These are phyloP conservation scores for Lactarius trivialis DNA, from an alignment of 768 basidiomycete genomes.

Conservation along the genomic window DNA sequence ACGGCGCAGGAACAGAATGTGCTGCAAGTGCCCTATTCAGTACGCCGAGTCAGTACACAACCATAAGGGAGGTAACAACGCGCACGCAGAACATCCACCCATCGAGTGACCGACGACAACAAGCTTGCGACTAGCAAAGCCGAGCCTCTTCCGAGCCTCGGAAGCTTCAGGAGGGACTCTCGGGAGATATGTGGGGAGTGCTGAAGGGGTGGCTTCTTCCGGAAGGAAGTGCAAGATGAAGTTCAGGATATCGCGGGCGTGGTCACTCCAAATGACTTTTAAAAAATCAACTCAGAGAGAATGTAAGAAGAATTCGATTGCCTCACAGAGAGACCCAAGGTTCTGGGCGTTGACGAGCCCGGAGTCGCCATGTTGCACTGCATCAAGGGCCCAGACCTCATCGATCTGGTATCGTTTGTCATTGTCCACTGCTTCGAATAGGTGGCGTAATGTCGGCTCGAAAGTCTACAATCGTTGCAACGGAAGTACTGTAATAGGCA, in stretches of 20 bases:
- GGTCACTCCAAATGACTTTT: slow-evolving; percentile 72
- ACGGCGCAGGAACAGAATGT: slow-evolving; percentile 54
- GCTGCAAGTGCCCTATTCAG: slow-evolving; percentile 59
- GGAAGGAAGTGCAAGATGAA: slow-evolving; percentile 70
- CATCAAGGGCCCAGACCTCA: slow-evolving; percentile 79
- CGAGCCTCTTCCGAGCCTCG: slow-evolving; percentile 36
- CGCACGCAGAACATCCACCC: slow-evolving; percentile 73
- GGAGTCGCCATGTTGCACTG: slow-evolving; percentile 82
- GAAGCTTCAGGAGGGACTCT: slow-evolving; percentile 42
- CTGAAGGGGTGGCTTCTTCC: slow-evolving; percentile 26
- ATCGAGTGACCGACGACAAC: slow-evolving; percentile 79
- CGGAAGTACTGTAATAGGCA: background rate
- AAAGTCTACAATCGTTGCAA: slow-evolving; percentile 49
- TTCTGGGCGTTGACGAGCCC: slow-evolving; percentile 56
- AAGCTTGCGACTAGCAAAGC: slow-evolving; percentile 49
- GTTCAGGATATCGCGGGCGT: slow-evolving; percentile 69
- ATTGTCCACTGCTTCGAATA: slow-evolving; percentile 42
- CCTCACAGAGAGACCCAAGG: slow-evolving; percentile 54
- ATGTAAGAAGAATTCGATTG: slow-evolving; percentile 12
- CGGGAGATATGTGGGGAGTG: slow-evolving; percentile 48
- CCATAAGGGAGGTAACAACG: slow-evolving; percentile 14
- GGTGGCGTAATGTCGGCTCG: slow-evolving; percentile 55
- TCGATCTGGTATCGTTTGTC: slow-evolving; percentile 38
- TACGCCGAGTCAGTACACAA: slow-evolving; percentile 2
- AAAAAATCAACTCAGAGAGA: background rate